Conservation (phyloP, 164 flowering plant species). For the Platanus orientalis region DNA sequence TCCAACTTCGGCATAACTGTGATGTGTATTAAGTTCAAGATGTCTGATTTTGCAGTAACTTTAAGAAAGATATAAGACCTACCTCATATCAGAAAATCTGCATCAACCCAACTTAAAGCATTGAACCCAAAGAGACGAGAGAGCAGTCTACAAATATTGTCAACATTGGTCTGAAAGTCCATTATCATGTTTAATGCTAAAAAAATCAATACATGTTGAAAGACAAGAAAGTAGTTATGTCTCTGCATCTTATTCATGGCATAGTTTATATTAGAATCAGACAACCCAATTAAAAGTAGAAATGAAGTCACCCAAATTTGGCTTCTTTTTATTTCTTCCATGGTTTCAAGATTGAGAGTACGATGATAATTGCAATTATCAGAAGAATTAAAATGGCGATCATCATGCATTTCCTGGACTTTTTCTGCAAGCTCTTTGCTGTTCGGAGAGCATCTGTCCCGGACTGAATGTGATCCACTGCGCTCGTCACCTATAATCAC, state of each 20-base stretch:
- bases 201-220: no score
- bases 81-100: no score
- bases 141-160: no score
- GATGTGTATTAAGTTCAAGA: no score
- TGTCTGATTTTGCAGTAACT: no score
- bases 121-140: no score
- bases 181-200: no score
- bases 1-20: no score
- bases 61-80: no score
- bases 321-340: constrained; percentile 43
- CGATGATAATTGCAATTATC: constrained; percentile 47
- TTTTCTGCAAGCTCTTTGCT: constrained; percentile 64
- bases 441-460: constrained; percentile 56
- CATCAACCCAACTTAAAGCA: no score
- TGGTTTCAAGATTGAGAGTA: constrained; percentile 55
- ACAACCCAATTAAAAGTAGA: no score
- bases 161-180: no score
- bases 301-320: constrained; percentile 1
- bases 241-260: background rate
- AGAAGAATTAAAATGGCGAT: constrained; percentile 48
- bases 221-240: background rate
- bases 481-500: constrained; percentile 50
- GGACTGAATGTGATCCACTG: constrained; percentile 57
- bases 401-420: constrained; percentile 74
- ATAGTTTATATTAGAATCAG: background rate